Base-by-base conservation (phyloP, 2,329 filamentous ascomycete species). In the Reticulascus tulasneorum region DNA sequence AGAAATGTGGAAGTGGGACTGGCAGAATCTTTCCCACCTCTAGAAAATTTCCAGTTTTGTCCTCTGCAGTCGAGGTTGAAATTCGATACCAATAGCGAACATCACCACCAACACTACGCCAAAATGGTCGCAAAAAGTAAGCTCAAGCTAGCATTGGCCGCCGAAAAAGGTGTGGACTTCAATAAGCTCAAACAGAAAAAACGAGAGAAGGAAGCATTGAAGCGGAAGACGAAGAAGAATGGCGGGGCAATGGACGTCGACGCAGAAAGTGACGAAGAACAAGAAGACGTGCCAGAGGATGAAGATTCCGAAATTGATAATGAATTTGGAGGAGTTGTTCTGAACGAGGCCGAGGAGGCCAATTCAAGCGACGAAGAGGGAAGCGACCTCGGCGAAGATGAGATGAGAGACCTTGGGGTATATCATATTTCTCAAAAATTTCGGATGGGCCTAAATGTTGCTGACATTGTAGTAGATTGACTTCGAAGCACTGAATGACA, bases 401-500 rank as follows among this genome's bases (percentile, higher is more conserved):
- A 50, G 9, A 47, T 48, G n/a, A 42, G 44, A 18, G 47, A 44
- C 9, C 40, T 47, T 20, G 46, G 44, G 29, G 51, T 50, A 44
- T 17, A 46, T 38, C 16, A 29, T n/a, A 9, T 19, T 12, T n/a
- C n/a, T n/a, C n/a, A n/a, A n/a, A n/a, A n/a, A 9, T 17, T 19
- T 12, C 32, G 19, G 29, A n/a, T n/a, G 19, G 9, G 15, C 9
- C 12, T 6, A 18, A 9, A 25, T 6, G 15, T 40, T 3, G 38
- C 44, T 50, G 32, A 47, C 16, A 35, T 15, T 29, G 12, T 33
- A 13, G 23, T 48, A 74, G 67, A 55, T 75, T 48, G 71, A 81
- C 48, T 62, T 74, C 40, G 67, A 70, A 10, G 75, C 64, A 30
- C 62, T 82, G 47, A 71, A 82, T 54, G 77, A 82, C 47, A 66